Evolutionary conservation across 495 filamentous ascomycete genomes (phyloP).

Genomic region (Aspergillus saccharolyticus): DNA sequence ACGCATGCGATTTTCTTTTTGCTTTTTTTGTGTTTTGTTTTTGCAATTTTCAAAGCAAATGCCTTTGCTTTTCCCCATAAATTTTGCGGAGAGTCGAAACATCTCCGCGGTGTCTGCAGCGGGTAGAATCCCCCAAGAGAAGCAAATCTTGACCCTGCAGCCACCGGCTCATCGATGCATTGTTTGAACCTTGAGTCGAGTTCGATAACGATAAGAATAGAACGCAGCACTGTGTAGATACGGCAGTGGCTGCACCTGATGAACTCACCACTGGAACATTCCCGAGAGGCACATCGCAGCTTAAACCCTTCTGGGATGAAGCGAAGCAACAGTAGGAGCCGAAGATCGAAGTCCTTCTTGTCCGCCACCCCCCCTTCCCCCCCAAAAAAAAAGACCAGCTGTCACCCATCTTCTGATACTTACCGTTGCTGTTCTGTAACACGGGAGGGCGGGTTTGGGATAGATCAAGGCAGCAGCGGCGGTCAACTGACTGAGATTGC

Average conservation of each 20-base stretch:
- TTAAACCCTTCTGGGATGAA: neutral
- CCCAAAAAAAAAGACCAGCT: neutral
- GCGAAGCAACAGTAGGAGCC: neutral
- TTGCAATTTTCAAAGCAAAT: neutral
- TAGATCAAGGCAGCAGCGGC: slow-evolving; percentile 4
- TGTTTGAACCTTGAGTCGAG: neutral
- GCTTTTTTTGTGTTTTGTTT: too few relatives aligned
- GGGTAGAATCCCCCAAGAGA: neutral
- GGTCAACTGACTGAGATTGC: slow-evolving; percentile 13
- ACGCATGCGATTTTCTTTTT: too few relatives aligned
- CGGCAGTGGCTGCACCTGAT: neutral
- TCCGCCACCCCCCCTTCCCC: neutral
- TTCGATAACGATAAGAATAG: neutral
- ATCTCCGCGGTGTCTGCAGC: too few relatives aligned
- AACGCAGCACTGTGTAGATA: neutral
- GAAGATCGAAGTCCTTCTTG: neutral
- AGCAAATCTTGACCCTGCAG: neutral
- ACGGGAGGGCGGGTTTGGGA: slow-evolving; percentile 7
- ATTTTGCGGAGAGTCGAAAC: neutral
- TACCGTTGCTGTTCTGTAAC: slow-evolving; percentile 1
- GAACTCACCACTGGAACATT: slow-evolving; percentile 12
- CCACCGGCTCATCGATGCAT: neutral
- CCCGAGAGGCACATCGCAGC: slow-evolving; percentile 5
- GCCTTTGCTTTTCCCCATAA: too few relatives aligned
- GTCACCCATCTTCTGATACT: neutral